Conservation (phyloP, 768 basidiomycete genomes). For the Chlorophyllum brunneum region DNA sequence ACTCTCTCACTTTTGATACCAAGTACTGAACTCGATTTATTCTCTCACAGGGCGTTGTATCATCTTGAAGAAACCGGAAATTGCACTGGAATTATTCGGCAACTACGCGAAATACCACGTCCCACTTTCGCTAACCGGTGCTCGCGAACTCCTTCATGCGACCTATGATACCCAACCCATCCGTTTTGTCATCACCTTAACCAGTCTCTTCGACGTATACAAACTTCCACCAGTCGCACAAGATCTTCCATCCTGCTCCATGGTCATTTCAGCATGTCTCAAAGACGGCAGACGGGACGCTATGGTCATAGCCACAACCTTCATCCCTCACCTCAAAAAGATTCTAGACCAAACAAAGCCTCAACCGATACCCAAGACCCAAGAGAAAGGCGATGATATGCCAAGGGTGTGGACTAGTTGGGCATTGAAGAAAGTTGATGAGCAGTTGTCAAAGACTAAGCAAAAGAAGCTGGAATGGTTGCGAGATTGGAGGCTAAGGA, state of each 20-base stretch:
- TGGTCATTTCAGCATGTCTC: conserved; percentile 55
- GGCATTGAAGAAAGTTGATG: conserved; percentile 27
- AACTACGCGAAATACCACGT: conserved; percentile 61
- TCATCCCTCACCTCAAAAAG: conserved; percentile 34
- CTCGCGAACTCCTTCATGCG: conserved; percentile 54
- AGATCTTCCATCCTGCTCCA: conserved; percentile 55
- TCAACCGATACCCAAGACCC: conserved; percentile 3
- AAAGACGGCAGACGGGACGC: conserved; percentile 39
- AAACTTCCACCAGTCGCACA: conserved; percentile 46
- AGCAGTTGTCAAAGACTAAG: conserved; percentile 15
- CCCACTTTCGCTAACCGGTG: conserved; percentile 45
- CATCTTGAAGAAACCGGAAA: conserved; percentile 48
- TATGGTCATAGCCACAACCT: conserved; percentile 32
- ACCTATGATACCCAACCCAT: conserved; percentile 46
- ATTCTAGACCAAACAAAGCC: conserved; percentile 20
- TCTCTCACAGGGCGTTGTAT: conserved; percentile 51
- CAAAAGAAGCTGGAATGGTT: not conserved
- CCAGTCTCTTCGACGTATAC: conserved; percentile 53
- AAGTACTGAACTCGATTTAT: not conserved
- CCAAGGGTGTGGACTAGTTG: conserved; percentile 25
- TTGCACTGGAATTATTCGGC: conserved; percentile 59
- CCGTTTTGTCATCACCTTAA: conserved; percentile 42
- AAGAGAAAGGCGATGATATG: conserved; percentile 16
- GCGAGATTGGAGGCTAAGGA: conserved; percentile 4
- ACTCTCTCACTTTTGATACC: not conserved